Evolutionary conservation across 202 grass and related monocot species (phyloP).

Genomic region (Zizania palustris): DNA sequence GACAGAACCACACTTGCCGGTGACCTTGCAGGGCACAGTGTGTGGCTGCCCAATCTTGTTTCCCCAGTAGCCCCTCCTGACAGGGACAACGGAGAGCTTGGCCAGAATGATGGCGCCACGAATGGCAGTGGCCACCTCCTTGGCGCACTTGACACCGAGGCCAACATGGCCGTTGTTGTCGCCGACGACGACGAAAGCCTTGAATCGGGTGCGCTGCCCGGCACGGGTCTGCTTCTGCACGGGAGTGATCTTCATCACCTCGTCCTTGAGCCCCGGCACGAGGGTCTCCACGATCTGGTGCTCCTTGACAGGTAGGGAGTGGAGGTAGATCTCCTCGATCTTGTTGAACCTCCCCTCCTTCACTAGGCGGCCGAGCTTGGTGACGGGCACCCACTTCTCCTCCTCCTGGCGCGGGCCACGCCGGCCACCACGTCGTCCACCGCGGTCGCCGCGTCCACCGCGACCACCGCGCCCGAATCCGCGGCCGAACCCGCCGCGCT

Average conservation of each 20-base stretch:
- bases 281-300: slow-evolving; percentile 49
- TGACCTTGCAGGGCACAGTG: slow-evolving; percentile 53
- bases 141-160: slow-evolving; percentile 49
- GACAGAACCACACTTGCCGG: slow-evolving; percentile 50
- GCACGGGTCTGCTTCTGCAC: slow-evolving; percentile 57
- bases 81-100: slow-evolving; percentile 47
- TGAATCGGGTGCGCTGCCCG: slow-evolving; percentile 43
- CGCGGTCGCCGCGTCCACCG: no score
- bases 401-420: slow-evolving; percentile 39
- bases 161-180: slow-evolving; percentile 49
- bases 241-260: slow-evolving; percentile 55
- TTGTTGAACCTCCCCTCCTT: slow-evolving; percentile 37
- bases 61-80: slow-evolving; percentile 50
- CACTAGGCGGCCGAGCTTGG: slow-evolving; percentile 49
- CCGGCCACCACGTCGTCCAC: slow-evolving; percentile 32
- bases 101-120: slow-evolving; percentile 49
- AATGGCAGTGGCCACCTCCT: slow-evolving; percentile 55
- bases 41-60: slow-evolving; percentile 50
- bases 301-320: slow-evolving; percentile 53
- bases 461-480: no score
- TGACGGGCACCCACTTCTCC: slow-evolving; percentile 53
- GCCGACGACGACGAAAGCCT: slow-evolving; percentile 50
- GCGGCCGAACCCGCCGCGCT: no score
- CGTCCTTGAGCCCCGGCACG: slow-evolving; percentile 38
- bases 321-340: slow-evolving; percentile 54